Base-by-base conservation (phyloP, 768 basidiomycete genomes). In the Trametes sanguinea region DNA sequence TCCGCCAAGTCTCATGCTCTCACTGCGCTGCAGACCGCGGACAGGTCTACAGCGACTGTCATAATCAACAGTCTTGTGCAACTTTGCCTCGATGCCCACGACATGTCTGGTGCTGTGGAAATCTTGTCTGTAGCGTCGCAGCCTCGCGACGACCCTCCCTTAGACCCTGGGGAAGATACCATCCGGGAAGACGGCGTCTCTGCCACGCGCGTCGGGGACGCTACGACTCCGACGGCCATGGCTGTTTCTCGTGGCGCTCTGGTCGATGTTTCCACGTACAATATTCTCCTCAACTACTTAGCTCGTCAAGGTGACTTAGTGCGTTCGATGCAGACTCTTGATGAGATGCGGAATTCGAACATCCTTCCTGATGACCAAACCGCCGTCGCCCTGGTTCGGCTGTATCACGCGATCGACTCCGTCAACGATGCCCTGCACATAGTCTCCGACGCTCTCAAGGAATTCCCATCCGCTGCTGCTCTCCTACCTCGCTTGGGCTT, bases 1-100 rank as follows among this genome's bases (percentile, higher is more conserved):
- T 74, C 81, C 58, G 82, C 92, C 29, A 80, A 85, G 66, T 71
- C 75, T 44, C 79, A 77, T 54, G 83, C 84, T 1, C 67, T 89
- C 61, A 75, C 77, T 35, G 76, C 76, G 30, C 69, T 92, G 44
- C 74, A 67, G 40, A 68, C 74, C 27, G 70, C 86, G 61, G 75
- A 76, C 62, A 67, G 65, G 13, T 72, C 64, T 3, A 73, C 75
- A 1, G 79, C 83, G 43, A 83, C 85, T n/a, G 71, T 73, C 32
- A 78, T 85, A n/a, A 69, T 92, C 71, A 93, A 93, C 78, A 80
- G 80, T 61, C 75, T 92, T n/a, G 77, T 91, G 46, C 83, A 83
- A 63, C 78, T 86, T 43, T 78, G 82, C 47, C 70, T 93, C 43
- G 86, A 87, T 68, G 70, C 75, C 33, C 72, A 76, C 67, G 84